Evolutionary conservation across 2,329 filamentous ascomycete genomes (phyloP).

Genomic region (Talaromyces piceae): DNA sequence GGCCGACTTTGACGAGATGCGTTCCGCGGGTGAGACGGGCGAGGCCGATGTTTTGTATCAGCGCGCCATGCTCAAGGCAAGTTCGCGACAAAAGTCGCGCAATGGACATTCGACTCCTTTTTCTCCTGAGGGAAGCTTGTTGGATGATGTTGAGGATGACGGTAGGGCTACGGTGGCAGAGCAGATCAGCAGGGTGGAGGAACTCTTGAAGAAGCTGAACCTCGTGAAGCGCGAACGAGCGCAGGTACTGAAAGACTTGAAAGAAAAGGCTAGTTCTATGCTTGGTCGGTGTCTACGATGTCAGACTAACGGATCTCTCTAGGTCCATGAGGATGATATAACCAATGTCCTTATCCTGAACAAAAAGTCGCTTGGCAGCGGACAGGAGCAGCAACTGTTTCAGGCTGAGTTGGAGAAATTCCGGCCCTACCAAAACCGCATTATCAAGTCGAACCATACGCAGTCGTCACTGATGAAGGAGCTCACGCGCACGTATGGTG

Average conservation of each 20-base stretch:
- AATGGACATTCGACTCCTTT: constrained; percentile 56
- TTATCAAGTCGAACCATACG: constrained; percentile 91
- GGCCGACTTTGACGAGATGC: constrained; percentile 89
- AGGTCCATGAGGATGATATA: constrained; percentile 96
- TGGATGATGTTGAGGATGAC: constrained; percentile 91
- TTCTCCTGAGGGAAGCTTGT: constrained; percentile 62
- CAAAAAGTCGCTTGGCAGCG: constrained; percentile 81
- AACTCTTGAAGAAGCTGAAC: constrained; percentile 82
- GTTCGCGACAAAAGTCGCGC: constrained; percentile 47
- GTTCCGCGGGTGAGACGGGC: constrained; percentile 74
- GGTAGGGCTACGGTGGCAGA: constrained; percentile 72
- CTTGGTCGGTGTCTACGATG: background rate
- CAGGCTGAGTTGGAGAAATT: constrained; percentile 98
- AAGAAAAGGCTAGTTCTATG: constrained; percentile 69
- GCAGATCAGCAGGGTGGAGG: constrained; percentile 82
- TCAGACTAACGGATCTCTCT: background rate
- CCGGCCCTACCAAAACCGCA: constrained; percentile 79
- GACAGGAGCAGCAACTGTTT: constrained; percentile 86
- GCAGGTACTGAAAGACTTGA: constrained; percentile 91
- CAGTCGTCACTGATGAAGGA: constrained; percentile 93
- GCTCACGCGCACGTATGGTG: constrained; percentile 77
- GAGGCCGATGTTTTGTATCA: constrained; percentile 87
- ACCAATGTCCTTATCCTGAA: constrained; percentile 95
- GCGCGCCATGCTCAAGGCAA: constrained; percentile 71
- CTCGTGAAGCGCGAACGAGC: constrained; percentile 85